Conservation (phyloP, 352 stramenopile genomes). For the Pythium volutum region DNA sequence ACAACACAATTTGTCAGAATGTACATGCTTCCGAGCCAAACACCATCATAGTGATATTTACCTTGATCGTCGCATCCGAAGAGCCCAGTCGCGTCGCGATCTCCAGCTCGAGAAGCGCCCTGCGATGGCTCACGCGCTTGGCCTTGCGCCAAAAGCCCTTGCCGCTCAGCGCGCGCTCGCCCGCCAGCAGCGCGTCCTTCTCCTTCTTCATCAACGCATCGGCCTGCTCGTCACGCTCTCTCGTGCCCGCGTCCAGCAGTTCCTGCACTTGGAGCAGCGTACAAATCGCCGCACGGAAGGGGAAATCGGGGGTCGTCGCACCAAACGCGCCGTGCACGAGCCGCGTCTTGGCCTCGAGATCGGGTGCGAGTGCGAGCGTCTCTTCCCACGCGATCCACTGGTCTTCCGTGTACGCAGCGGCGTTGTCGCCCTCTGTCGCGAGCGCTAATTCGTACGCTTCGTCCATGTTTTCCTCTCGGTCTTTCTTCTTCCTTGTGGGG, state of each 20-base stretch:
- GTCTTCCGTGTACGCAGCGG: conserved; percentile 11
- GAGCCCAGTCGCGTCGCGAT: conserved; percentile 31
- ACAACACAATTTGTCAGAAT: not conserved
- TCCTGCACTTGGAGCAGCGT: conserved; percentile 38
- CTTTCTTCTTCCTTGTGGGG: not conserved
- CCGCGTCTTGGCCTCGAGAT: conserved; percentile 18
- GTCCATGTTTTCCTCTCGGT: conserved; percentile 9
- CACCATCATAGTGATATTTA: not conserved
- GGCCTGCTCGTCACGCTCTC: conserved; percentile 12
- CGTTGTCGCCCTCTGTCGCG: conserved; percentile 6
- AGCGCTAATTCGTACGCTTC: conserved; percentile 19
- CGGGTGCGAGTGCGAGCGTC: conserved; percentile 23
- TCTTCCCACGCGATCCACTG: conserved; percentile 27
- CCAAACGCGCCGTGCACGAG: conserved; percentile 15
- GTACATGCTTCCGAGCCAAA: not conserved
- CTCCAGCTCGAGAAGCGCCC: conserved; percentile 41
- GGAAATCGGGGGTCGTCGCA: conserved; percentile 9
- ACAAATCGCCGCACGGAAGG: conserved; percentile 16
- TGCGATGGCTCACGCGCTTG: conserved; percentile 34
- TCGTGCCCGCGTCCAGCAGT: conserved; percentile 23
- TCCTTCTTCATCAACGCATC: conserved; percentile 24
- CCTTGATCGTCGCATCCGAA: conserved; percentile 8
- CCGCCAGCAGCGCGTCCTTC: not conserved
- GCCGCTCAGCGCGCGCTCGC: conserved; percentile 23
- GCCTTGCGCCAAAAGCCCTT: conserved; percentile 26